These are phyloP conservation scores for Paulownia fortunei DNA, from an alignment of 257 asterid genomes.

Conservation along the genomic window DNA sequence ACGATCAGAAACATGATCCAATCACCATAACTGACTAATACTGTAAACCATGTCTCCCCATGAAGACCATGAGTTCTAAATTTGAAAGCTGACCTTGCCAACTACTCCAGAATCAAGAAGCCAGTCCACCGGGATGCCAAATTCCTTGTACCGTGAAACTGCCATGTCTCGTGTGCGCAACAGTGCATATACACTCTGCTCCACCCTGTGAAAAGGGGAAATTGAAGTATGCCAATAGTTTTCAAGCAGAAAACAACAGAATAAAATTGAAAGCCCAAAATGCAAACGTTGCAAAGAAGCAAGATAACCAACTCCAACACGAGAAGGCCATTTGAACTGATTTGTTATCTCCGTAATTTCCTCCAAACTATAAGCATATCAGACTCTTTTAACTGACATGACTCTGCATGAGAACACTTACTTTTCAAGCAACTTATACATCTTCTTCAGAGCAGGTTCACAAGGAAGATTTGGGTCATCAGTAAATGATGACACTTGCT, in stretches of 20 bases:
- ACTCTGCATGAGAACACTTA: slow-evolving; percentile 49
- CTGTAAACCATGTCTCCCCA: background rate
- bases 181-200: slow-evolving; percentile 82
- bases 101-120: slow-evolving; percentile 89
- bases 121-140: slow-evolving; percentile 94
- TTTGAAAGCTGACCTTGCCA: slow-evolving; percentile 72
- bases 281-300: background rate
- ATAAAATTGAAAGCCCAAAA: background rate
- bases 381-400: background rate
- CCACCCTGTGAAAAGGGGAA: slow-evolving; percentile 60
- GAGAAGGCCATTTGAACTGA: slow-evolving; percentile 3
- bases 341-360: background rate
- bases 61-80: background rate
- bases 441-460: slow-evolving; percentile 90
- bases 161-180: slow-evolving; percentile 95
- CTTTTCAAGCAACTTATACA: slow-evolving; percentile 97
- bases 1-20: background rate
- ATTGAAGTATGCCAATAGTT: background rate
- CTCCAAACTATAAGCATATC: background rate
- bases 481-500: slow-evolving; percentile 69
- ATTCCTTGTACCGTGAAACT: slow-evolving; percentile 83
- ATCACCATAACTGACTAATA: background rate
- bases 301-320: background rate
- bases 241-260: background rate
- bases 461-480: slow-evolving; percentile 85